A percentile compares a stretch with the other conserved stretches of the same genome.
These are phyloP conservation scores for Helotiales sp. DNA, from an alignment of 2,329 filamentous ascomycete genomes.

Conservation along the genomic window DNA sequence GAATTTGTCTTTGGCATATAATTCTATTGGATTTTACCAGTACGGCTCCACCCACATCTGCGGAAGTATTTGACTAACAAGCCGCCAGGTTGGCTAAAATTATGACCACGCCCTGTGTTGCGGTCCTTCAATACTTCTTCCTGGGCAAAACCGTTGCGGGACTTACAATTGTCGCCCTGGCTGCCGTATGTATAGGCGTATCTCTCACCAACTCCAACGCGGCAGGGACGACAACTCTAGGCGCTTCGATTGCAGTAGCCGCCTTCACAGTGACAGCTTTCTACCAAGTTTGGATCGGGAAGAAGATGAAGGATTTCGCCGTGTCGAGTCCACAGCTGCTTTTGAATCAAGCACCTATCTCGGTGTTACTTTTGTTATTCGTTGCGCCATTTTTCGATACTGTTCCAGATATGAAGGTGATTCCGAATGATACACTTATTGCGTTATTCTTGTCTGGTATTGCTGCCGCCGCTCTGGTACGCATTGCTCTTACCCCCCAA, in stretches of 20 bases:
- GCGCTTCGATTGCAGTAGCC: slow-evolving; percentile 49
- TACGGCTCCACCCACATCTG: slow-evolving; percentile 1
- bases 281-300: slow-evolving; percentile 55
- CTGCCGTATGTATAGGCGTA: slow-evolving; percentile 50
- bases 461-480: slow-evolving; percentile 47
- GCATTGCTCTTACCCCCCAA: not conserved
- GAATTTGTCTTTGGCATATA: slow-evolving; percentile 52
- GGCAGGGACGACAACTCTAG: slow-evolving; percentile 47
- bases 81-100: slow-evolving; percentile 49
- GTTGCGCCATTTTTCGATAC: slow-evolving; percentile 51
- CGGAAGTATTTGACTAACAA: not conserved
- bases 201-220: slow-evolving; percentile 50
- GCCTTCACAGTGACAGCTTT: slow-evolving; percentile 52
- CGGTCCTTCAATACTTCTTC: slow-evolving; percentile 51
- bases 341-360: slow-evolving; percentile 52
- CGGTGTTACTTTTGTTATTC: slow-evolving; percentile 49
- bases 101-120: slow-evolving; percentile 53
- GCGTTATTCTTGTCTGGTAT: slow-evolving; percentile 49
- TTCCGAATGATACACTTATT: slow-evolving; percentile 48
- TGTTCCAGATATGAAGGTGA: slow-evolving; percentile 31
- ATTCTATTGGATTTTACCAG: slow-evolving; percentile 54
- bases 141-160: slow-evolving; percentile 49
- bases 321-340: slow-evolving; percentile 51
- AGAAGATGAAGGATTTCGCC: slow-evolving; percentile 52
- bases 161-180: slow-evolving; percentile 48